Base-by-base conservation (phyloP, 768 basidiomycete genomes). In the Boletus rufocinnamomeus region DNA sequence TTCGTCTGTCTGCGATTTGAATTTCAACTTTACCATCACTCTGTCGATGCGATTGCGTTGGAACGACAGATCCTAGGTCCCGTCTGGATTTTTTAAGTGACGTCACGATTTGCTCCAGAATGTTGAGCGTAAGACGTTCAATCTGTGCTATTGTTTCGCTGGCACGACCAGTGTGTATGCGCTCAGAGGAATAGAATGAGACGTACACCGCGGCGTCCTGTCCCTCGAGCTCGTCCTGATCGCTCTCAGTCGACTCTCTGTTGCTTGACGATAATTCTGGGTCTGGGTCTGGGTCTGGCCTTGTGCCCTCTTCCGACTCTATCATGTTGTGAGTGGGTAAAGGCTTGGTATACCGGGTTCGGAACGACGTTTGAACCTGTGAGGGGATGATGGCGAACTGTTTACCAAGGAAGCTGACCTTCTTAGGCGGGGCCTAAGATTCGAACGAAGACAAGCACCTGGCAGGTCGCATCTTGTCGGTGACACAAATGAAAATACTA, bases 1-100 rank as follows among this genome's bases (percentile, higher is more conserved):
- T 80, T 40, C 63, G 72, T 52, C 80, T 68, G 58, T 80, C 69
- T 5, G 69, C 66, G 21, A 82, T 58, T 11, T 54, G 68, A 27
- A 82, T 61, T 43, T 72, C 66, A 6, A 81, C 48, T 54, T 65
- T 77, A 52, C 41, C 41, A 23, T 60, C 47, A 46, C 27, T 47
- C 32, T 34, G 50, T 49, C 60, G 59, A 16, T 51, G 57, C n/a
- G 54, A 47, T 9, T 43, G 66, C 3, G 41, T 35, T 43, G 35
- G 19, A 46, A 7, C 32, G 23, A 34, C n/a, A 9, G 43, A 51
- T 21, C 37, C 47, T 43, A 1, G 40, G n/a, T 49, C 35, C 34
- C 54, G 40, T 48, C 27, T 44, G 32, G 57, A 37, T 30, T 50
- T 63, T 30, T 61, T 43, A 48, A 60, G 56, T 43, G 65, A 63